Conservation (phyloP, 768 basidiomycete species). For the Grammothele lineata region DNA sequence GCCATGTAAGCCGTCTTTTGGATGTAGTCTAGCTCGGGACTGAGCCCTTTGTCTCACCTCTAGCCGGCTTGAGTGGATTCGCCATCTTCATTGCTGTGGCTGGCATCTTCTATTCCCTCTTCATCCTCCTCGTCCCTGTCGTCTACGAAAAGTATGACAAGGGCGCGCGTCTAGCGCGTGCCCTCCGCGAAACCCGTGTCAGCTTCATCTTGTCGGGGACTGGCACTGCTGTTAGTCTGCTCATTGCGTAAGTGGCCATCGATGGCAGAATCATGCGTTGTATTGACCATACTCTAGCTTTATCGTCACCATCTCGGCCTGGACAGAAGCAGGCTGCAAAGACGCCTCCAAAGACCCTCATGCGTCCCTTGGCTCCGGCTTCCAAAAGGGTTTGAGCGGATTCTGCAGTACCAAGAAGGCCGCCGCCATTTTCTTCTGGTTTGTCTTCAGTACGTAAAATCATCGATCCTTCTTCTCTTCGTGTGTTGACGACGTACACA, state of each 20-base stretch:
- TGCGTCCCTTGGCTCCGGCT: constrained; percentile 57
- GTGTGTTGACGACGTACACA: constrained; percentile 25
- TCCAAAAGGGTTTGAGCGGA: constrained; percentile 60
- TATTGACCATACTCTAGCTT: constrained; percentile 42
- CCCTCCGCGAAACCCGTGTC: constrained; percentile 78
- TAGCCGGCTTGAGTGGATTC: constrained; percentile 86
- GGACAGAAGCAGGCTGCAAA: constrained; percentile 89
- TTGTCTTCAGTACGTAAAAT: constrained; percentile 59
- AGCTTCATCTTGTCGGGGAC: constrained; percentile 76
- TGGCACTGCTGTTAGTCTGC: constrained; percentile 60
- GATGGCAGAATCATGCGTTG: not conserved
- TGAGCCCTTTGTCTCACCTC: constrained; percentile 1
- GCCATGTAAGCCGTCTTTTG: constrained; percentile 64
- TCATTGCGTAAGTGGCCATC: constrained; percentile 66
- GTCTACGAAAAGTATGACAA: constrained; percentile 85
- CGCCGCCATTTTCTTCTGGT: constrained; percentile 86
- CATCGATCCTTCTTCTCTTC: not conserved
- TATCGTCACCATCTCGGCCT: constrained; percentile 76
- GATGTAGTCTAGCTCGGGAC: not conserved
- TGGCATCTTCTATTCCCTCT: constrained; percentile 67
- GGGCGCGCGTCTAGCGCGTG: constrained; percentile 69
- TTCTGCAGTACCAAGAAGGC: constrained; percentile 96
- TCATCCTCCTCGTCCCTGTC: constrained; percentile 76
- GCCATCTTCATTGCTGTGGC: constrained; percentile 75
- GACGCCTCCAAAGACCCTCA: constrained; percentile 78